Conservation (phyloP, 371 early-diverging fungal species). For the Conidiobolus incongruus region DNA sequence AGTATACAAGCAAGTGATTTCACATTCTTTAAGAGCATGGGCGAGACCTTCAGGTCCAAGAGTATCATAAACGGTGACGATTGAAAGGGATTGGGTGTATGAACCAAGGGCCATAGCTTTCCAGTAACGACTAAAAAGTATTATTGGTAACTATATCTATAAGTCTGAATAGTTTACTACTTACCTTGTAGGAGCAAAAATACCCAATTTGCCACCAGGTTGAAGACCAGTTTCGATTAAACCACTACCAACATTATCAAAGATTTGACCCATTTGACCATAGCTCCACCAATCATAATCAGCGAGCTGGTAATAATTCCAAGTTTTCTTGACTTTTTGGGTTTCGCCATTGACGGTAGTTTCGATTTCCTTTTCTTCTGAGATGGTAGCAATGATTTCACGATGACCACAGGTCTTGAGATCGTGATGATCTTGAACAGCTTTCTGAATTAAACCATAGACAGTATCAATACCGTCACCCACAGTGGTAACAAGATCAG, state of each 20-base stretch:
- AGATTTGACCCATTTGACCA: slow-evolving; percentile 21
- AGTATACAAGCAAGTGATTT: slow-evolving; percentile 51
- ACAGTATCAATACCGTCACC: no score
- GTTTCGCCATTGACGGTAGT: slow-evolving; percentile 37
- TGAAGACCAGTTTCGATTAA: slow-evolving; percentile 8
- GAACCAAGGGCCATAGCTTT: neutral
- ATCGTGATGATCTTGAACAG: neutral
- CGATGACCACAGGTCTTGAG: slow-evolving; percentile 26
- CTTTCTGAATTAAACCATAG: no score
- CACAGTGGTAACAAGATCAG: no score
- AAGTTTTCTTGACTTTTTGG: slow-evolving; percentile 41
- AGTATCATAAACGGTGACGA: slow-evolving; percentile 75
- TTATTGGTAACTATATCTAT: neutral
- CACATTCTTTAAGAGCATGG: slow-evolving; percentile 69
- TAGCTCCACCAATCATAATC: slow-evolving; percentile 41
- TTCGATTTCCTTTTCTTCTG: slow-evolving; percentile 52
- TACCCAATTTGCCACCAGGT: neutral
- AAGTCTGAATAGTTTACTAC: slow-evolving; percentile 11
- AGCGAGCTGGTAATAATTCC: slow-evolving; percentile 56
- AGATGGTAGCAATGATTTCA: slow-evolving; percentile 26
- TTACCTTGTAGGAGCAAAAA: slow-evolving; percentile 4
- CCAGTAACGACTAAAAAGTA: slow-evolving; percentile 3
- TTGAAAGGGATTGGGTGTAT: slow-evolving; percentile 44
- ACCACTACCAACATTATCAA: slow-evolving; percentile 32
- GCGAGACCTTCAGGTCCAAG: slow-evolving; percentile 70